Base-by-base conservation (phyloP, 2,329 filamentous ascomycete species). In the Dryadomyces sulphureus region DNA sequence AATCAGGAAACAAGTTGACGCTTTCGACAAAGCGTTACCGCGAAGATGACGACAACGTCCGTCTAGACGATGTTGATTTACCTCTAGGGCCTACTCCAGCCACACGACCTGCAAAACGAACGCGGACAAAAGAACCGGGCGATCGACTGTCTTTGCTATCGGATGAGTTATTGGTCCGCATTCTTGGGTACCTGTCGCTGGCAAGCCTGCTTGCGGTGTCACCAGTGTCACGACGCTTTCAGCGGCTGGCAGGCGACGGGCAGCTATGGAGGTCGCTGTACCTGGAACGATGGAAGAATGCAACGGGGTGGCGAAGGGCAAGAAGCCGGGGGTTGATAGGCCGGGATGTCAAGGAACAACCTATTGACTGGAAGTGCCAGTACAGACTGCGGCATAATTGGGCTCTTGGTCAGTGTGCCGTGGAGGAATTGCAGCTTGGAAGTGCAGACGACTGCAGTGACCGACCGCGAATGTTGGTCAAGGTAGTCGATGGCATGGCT, bases 261-360 rank as follows among this genome's bases (percentile, higher is more conserved):
- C 87, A 95, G 59, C 67, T 96, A 47, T 98, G 92, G 92, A 92
- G 90, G 60, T 73, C 75, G 14, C 76, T 87, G 43, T 98, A 94
- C 64, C 94, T 93, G 63, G 72, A 78, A 22, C 80, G 83, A 51
- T 96, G 83, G 84, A 0, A 81, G 82, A 20, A 73, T 82, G 46
- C 63, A 67, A 46, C 46, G 19, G 45, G 52, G 45, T 38, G 77
- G 30, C 11, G 21, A 12, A 17, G 22, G 46, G 7, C 5, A 19
- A 27, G 7, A 9, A 4, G 17, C 8, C 17, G 12, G 19, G 21
- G 22, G 38, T 22, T 14, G 4, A 19, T n/a, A 16, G 16, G 2
- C 34, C 34, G 34, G 17, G n/a, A 36, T 17, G 7, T n/a, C 34
- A n/a, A 22, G 27, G 21, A 24, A 5, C 7, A 2, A 4, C 16